Evolutionary conservation across 2,329 filamentous ascomycete species (phyloP).

Genomic region (Colletotrichum siamense): DNA sequence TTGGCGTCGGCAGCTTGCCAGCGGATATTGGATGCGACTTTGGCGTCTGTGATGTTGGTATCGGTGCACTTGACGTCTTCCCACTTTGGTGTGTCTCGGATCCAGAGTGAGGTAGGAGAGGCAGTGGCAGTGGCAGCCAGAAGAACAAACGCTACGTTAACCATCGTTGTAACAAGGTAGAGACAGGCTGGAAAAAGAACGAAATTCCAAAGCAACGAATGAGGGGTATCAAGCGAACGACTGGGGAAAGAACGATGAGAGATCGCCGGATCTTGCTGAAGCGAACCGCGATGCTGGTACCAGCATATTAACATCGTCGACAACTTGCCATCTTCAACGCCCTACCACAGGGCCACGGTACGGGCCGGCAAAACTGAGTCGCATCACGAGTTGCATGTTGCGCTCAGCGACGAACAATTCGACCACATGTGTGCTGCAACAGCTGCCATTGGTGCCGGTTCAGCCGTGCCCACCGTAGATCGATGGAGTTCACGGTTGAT

Average conservation of each 20-base stretch:
- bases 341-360: not conserved
- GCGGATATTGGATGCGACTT: not conserved
- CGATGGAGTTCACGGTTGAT: not conserved
- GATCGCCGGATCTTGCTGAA: not conserved
- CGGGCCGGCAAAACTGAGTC: not conserved
- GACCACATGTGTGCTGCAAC: not conserved
- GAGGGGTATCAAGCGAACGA: not conserved
- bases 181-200: not conserved
- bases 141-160: not conserved
- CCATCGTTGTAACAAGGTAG: not conserved
- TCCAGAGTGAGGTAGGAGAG: not conserved
- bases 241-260: not conserved
- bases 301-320: not conserved
- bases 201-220: not conserved
- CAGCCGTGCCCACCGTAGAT: not conserved
- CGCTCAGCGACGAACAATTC: not conserved
- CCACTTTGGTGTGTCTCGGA: not conserved
- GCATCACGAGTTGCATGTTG: not conserved
- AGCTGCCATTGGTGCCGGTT: not conserved
- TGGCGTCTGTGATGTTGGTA: conserved; percentile 5
- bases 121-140: not conserved
- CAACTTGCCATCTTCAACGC: not conserved
- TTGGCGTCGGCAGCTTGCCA: not conserved
- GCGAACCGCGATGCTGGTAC: not conserved
- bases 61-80: not conserved